phyloP scores from a whole-genome alignment of 2,329 filamentous ascomycete species.

The Fusarium pseudograminearum region DNA sequence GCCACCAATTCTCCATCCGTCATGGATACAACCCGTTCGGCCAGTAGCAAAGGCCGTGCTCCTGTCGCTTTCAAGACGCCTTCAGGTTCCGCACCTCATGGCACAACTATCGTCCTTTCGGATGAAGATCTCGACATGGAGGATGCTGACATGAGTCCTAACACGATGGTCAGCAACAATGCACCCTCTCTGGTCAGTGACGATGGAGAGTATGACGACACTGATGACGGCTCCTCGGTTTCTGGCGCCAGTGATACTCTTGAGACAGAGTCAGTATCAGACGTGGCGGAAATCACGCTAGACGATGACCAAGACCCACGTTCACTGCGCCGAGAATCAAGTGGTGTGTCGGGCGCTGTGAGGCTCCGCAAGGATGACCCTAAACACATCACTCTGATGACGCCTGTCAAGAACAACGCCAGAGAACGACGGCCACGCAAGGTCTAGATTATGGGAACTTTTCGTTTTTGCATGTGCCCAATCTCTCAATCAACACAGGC shows the following conservation, averaged over 20 bases:
- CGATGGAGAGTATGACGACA: conserved; percentile 82
- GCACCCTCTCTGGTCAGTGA: conserved; percentile 84
- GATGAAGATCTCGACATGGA: conserved; percentile 66
- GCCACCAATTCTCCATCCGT: conserved; percentile 65
- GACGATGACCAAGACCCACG: conserved; percentile 67
- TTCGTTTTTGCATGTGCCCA: conserved; percentile 9
- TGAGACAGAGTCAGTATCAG: conserved; percentile 70
- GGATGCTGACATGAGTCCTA: conserved; percentile 74
- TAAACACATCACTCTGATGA: conserved; percentile 69
- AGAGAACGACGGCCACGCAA: conserved; percentile 51
- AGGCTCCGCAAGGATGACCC: conserved; percentile 66
- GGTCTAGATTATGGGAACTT: conserved; percentile 33
- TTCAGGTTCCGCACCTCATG: conserved; percentile 44
- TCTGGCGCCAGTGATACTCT: conserved; percentile 69
- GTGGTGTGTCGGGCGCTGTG: conserved; percentile 59
- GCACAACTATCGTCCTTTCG: conserved; percentile 44
- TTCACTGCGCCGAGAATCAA: conserved; percentile 59
- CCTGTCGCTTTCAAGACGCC: conserved; percentile 57
- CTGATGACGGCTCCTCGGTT: conserved; percentile 71
- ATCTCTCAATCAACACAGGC: conserved; percentile 19
- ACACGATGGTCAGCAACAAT: conserved; percentile 78
- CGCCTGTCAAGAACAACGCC: conserved; percentile 59
- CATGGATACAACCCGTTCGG: conserved; percentile 58
- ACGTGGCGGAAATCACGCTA: conserved; percentile 71
- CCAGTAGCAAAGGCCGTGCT: conserved; percentile 68